Evolutionary conservation across 129 eudicot species (phyloP).

Genomic region (Erigeron canadensis): DNA sequence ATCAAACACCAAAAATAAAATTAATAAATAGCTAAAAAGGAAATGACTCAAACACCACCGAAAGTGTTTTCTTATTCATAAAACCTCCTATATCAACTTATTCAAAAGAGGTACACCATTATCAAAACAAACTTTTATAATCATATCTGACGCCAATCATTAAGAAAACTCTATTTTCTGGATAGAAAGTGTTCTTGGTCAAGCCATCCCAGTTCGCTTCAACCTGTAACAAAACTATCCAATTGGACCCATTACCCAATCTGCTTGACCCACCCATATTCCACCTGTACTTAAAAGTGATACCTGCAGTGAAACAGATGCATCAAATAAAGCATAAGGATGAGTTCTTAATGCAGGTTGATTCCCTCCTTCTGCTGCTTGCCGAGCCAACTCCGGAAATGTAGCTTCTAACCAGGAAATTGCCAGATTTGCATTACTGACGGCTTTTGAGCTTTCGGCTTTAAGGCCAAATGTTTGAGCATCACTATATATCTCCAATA

Average conservation of each 20-base stretch:
- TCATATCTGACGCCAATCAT: neutral
- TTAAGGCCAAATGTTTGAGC: conserved; percentile 70
- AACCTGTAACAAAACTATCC: neutral
- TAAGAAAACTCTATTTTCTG: neutral
- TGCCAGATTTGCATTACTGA: conserved; percentile 64
- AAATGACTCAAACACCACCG: neutral
- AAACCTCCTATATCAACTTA: too few relatives aligned
- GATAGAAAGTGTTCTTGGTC: neutral
- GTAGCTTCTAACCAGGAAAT: conserved; percentile 97
- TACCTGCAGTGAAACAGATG: conserved; percentile 90
- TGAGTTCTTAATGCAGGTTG: conserved; percentile 62
- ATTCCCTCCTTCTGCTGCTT: conserved; percentile 60
- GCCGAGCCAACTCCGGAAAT: conserved; percentile 75
- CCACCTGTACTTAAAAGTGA: conserved; percentile 9
- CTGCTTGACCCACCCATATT: neutral
- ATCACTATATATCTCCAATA: conserved; percentile 81
- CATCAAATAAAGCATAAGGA: conserved; percentile 64
- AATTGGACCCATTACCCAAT: neutral
- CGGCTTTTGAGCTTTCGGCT: conserved; percentile 50
- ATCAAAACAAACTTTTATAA: neutral
- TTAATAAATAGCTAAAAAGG: neutral
- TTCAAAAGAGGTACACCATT: neutral
- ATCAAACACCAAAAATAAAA: neutral
- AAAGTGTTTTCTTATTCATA: too few relatives aligned
- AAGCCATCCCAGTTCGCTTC: neutral